A percentile compares a stretch with the other conserved stretches of the same genome.
Evolutionary conservation across 495 filamentous ascomycete species (phyloP).

Genomic region (Penicillium chermesinum): DNA sequence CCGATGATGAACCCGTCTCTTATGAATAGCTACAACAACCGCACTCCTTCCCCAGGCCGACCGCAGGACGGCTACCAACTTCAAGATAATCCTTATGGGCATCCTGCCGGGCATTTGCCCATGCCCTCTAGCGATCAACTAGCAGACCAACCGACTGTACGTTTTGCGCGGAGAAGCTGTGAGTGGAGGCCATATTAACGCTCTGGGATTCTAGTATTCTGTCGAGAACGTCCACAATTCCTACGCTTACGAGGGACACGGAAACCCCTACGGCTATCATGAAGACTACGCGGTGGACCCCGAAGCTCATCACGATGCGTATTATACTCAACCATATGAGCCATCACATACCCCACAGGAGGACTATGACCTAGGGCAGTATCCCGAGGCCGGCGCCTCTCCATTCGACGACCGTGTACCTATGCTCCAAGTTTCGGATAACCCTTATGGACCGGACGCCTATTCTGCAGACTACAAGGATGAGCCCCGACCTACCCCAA

Average conservation of each 20-base stretch:
- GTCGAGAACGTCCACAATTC: constrained; percentile 70
- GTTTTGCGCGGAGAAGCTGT: constrained; percentile 21
- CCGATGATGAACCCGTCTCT: constrained; percentile 48
- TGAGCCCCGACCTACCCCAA: constrained; percentile 48
- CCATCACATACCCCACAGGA: constrained; percentile 52
- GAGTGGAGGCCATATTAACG: constrained; percentile 5
- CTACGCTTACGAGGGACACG: constrained; percentile 58
- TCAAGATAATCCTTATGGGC: constrained; percentile 59
- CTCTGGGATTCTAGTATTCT: constrained; percentile 53
- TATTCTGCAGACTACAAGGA: constrained; percentile 41
- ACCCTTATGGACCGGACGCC: constrained; percentile 55
- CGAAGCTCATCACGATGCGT: constrained; percentile 78
- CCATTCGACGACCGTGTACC: constrained; percentile 58
- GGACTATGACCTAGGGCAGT: constrained; percentile 51
- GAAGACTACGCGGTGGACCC: constrained; percentile 75
- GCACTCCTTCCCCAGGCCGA: constrained; percentile 51
- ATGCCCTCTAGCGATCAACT: constrained; percentile 70
- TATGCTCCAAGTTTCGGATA: constrained; percentile 50
- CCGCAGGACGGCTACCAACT: constrained; percentile 65
- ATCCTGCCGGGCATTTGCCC: constrained; percentile 48
- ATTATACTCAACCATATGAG: constrained; percentile 78
- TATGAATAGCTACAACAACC: constrained; percentile 41
- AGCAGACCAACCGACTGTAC: constrained; percentile 66
- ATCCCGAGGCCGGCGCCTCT: constrained; percentile 43
- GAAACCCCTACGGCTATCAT: constrained; percentile 42